Conservation (phyloP, 2,329 filamentous ascomycete genomes). For the Thermothelomyces thermophilus region DNA sequence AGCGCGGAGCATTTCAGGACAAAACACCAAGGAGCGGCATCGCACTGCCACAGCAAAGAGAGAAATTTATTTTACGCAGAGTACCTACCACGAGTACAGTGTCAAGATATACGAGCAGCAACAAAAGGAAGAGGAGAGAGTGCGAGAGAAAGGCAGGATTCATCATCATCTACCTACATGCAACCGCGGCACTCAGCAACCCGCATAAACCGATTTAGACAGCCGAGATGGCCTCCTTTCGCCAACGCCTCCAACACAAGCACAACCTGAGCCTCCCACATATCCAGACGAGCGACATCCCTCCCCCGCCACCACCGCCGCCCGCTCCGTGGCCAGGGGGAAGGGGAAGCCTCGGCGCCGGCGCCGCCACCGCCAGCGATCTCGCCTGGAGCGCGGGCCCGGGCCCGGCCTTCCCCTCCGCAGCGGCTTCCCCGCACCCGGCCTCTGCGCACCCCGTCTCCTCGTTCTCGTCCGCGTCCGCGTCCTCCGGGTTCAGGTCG, state of each 20-base stretch:
- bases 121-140: neutral
- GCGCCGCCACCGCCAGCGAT: neutral
- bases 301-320: neutral
- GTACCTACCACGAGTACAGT: neutral
- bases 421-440: neutral
- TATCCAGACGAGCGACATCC: neutral
- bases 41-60: too few species aligned
- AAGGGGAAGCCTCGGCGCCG: neutral
- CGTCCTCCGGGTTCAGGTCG: too few species aligned
- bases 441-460: neutral
- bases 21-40: too few species aligned
- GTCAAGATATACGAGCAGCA: neutral
- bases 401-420: neutral
- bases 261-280: neutral
- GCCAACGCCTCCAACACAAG: conserved; percentile 6
- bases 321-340: neutral
- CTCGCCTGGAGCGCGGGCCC: neutral
- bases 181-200: neutral
- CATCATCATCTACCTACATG: neutral
- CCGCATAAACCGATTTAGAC: neutral
- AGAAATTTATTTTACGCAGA: too few species aligned
- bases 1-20: too few species aligned
- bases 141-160: neutral
- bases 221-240: neutral
- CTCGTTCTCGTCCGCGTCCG: too few species aligned